phyloP scores from a whole-genome alignment of 2,329 filamentous ascomycete genomes.

The Diaporthe caulivora region DNA sequence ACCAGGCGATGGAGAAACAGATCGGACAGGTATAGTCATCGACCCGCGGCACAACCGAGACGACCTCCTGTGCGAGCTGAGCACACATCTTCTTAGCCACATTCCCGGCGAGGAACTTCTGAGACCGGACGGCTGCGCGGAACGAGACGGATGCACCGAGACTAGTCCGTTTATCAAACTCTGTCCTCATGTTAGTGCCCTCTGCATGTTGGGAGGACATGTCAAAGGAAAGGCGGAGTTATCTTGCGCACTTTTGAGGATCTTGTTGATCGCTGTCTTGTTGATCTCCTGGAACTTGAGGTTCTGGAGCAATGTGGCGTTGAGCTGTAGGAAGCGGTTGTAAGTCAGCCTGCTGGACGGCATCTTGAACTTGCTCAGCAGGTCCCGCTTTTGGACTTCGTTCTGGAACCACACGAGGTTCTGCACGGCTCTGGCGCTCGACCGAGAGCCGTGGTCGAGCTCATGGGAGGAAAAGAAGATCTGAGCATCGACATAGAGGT shows the following conservation, averaged over 20 bases:
- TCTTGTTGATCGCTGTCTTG: constrained; percentile 81
- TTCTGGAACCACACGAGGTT: constrained; percentile 79
- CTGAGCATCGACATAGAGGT: constrained; percentile 82
- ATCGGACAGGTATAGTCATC: constrained; percentile 88
- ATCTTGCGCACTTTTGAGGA: constrained; percentile 78
- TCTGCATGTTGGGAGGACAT: constrained; percentile 2
- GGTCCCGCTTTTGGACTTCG: constrained; percentile 71
- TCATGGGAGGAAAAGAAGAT: constrained; percentile 88
- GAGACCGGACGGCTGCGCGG: constrained; percentile 68
- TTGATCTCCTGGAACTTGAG: constrained; percentile 90
- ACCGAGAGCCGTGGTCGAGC: constrained; percentile 74
- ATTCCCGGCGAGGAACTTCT: constrained; percentile 72
- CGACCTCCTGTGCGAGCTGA: constrained; percentile 78
- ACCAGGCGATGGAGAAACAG: constrained; percentile 83
- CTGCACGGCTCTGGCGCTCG: constrained; percentile 73
- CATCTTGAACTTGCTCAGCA: constrained; percentile 74
- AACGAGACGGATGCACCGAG: constrained; percentile 76
- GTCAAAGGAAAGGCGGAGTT: background rate
- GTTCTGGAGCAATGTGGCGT: constrained; percentile 80
- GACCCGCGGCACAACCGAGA: constrained; percentile 82
- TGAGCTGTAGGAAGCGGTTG: constrained; percentile 77
- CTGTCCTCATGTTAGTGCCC: constrained; percentile 52
- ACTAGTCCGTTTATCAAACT: constrained; percentile 89
- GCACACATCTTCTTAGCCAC: constrained; percentile 83
- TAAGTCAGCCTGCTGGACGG: constrained; percentile 75